These are phyloP conservation scores for Ophiostoma quercus DNA, from an alignment of 2,329 filamentous ascomycete genomes.

Conservation along the genomic window DNA sequence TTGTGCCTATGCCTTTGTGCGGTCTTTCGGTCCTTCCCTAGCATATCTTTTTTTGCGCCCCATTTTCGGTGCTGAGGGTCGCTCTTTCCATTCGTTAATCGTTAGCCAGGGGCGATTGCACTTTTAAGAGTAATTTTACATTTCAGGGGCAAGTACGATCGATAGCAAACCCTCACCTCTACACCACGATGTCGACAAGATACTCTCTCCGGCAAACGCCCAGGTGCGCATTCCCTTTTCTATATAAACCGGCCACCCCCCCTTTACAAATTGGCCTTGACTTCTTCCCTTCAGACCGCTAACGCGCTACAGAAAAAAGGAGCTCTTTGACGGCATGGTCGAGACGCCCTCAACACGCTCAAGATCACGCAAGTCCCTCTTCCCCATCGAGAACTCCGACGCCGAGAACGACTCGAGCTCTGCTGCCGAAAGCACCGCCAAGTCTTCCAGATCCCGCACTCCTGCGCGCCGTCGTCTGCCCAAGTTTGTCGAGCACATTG, in stretches of 20 bases:
- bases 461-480: constrained; percentile 42
- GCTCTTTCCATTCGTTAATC: constrained; percentile 17
- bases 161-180: neutral
- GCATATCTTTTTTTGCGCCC: neutral
- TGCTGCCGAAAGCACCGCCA: constrained; percentile 38
- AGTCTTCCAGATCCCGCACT: constrained; percentile 26
- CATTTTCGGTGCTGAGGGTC: neutral
- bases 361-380: constrained; percentile 46
- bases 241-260: neutral
- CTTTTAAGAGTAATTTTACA: constrained; percentile 10
- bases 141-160: constrained; percentile 16
- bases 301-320: constrained; percentile 49
- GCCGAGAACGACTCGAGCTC: constrained; percentile 48
- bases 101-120: constrained; percentile 7
- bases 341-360: constrained; percentile 50
- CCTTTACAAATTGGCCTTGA: neutral
- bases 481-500: constrained; percentile 49
- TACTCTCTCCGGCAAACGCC: constrained; percentile 35
- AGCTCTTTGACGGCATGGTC: constrained; percentile 57
- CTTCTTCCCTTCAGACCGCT: neutral
- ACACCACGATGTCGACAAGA: constrained; percentile 31
- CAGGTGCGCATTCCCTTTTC: constrained; percentile 29
- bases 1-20: constrained; percentile 11
- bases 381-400: constrained; percentile 43
- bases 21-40: neutral